Base-by-base conservation (phyloP, 169 alveolate species). In the Eimeria nieschulzi region DNA sequence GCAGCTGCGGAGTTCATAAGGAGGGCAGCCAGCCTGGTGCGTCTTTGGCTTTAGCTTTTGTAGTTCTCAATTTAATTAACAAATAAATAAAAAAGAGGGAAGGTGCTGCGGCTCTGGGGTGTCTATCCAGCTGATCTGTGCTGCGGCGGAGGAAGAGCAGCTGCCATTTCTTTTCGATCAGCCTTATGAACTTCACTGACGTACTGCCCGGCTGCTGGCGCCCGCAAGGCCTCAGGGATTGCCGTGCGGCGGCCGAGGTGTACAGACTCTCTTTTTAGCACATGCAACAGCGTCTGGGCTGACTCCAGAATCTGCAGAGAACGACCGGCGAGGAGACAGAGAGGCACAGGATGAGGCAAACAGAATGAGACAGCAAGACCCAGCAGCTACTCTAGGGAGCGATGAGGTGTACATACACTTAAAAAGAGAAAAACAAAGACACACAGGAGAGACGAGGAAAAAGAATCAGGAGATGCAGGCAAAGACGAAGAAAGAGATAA, bases 261-360 rank as follows among this genome's bases (percentile, higher is more conserved):
- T 9, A 96, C 97, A 0, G 97, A 94, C 94, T 96, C 98, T 78
- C 98, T 93, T 92, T 97, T 97, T 39, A 97, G 93, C 26, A 97
- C 99, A 80, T 97, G 99, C 63, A 97, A 94, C 83, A 97, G 94
- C 10, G 99, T 97, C 94, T 97, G 98, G 26, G 97, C 95, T 23
- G 98, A 96, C 93, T 97, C 99, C 66, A 97, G 93, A 73, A 97
- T 97, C 96, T 98, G 83, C 0, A 33, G 6, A 25, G 15, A 26
- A 8, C n/a, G 17, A 10, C 12, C 59, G 21, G 23, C 19, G 7
- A 26, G 6, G 15, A 72, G 23, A 59, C 5, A 7, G 21, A 54
- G 51, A 25, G 7, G 2, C n/a, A 26, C 53, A 56, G 25, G 72
- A 55, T 10, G 8, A 79, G 39, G 51, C 21, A 70, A 15, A 61